phyloP scores from a whole-genome alignment of 2,329 filamentous ascomycete genomes.

The Arthrobotrys megalospora region DNA sequence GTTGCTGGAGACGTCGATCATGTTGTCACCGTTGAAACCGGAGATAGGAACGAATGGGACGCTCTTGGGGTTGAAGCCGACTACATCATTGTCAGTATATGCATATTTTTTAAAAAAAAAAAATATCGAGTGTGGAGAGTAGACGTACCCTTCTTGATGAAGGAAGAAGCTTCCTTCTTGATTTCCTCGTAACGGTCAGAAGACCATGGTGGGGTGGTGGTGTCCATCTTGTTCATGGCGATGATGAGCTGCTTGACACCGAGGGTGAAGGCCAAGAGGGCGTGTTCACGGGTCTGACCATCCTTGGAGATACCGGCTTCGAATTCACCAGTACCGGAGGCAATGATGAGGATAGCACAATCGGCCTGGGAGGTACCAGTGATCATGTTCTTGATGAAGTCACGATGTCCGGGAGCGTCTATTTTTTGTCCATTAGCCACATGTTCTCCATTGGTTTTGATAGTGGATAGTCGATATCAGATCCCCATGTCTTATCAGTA shows the following conservation, averaged over 20 bases:
- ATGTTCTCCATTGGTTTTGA: not conserved
- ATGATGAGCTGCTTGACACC: constrained; percentile 99
- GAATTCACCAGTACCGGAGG: constrained; percentile 99
- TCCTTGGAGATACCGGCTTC: constrained; percentile 99
- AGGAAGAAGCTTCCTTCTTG: constrained; percentile 99
- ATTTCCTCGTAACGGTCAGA: constrained; percentile 98
- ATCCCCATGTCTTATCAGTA: constrained; percentile 27
- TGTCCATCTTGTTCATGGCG: constrained; percentile 99
- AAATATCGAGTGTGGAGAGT: not conserved
- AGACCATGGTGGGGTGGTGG: constrained; percentile 85
- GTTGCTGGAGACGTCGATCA: constrained; percentile 90
- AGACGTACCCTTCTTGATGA: constrained; percentile 91
- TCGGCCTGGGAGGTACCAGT: constrained; percentile 99
- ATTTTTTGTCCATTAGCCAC: constrained; percentile 52
- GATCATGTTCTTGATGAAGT: constrained; percentile 99
- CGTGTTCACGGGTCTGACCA: constrained; percentile 99
- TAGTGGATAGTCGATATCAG: constrained; percentile 1
- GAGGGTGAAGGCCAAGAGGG: constrained; percentile 99
- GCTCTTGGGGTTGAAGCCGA: constrained; percentile 99
- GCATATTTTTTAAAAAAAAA: not conserved
- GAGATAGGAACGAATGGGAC: constrained; percentile 99
- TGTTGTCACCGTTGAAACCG: constrained; percentile 99
- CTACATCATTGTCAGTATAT: constrained; percentile 66
- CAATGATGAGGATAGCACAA: constrained; percentile 99
- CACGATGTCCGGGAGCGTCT: constrained; percentile 99